These are phyloP conservation scores for Venturia nashicola DNA, from an alignment of 2,329 filamentous ascomycete genomes.

Conservation along the genomic window DNA sequence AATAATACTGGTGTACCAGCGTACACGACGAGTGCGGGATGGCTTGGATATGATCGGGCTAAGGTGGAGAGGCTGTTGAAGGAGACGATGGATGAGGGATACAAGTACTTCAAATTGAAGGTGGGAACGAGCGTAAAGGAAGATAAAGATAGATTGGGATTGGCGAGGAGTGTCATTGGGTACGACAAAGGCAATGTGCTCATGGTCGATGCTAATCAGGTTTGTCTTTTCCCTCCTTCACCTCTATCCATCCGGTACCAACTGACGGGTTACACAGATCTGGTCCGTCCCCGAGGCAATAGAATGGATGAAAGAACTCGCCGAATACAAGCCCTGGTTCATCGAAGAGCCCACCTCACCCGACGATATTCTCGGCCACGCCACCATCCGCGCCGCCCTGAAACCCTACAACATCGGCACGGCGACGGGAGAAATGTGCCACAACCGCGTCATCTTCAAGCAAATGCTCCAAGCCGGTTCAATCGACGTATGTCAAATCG, in stretches of 20 bases:
- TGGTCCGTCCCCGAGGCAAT: constrained; percentile 88
- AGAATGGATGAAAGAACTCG: constrained; percentile 70
- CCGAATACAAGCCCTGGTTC: constrained; percentile 81
- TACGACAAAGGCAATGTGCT: constrained; percentile 73
- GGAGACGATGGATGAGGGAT: constrained; percentile 65
- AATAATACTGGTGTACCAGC: constrained; percentile 67
- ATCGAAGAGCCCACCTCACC: constrained; percentile 90
- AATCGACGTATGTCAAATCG: constrained; percentile 81
- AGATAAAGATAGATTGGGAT: constrained; percentile 56
- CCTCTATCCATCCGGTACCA: neutral
- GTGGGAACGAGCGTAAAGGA: constrained; percentile 63
- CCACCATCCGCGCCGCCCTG: constrained; percentile 70
- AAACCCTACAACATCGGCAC: constrained; percentile 66
- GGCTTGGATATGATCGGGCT: constrained; percentile 81
- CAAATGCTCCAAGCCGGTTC: constrained; percentile 70
- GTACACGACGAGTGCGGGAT: constrained; percentile 82
- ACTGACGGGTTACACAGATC: neutral
- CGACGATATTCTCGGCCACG: constrained; percentile 82
- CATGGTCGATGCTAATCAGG: constrained; percentile 90
- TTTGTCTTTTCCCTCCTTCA: constrained; percentile 19
- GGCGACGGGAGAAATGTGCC: constrained; percentile 89
- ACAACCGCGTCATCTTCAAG: constrained; percentile 91
- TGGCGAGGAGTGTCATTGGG: constrained; percentile 69
- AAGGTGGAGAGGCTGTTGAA: constrained; percentile 67
- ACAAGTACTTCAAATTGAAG: constrained; percentile 84